Percentiles rank a stretch among this genome's conserved stretches.
Conservation (phyloP, 2,329 filamentous ascomycete species). For the Trichoderma endophyticum region DNA sequence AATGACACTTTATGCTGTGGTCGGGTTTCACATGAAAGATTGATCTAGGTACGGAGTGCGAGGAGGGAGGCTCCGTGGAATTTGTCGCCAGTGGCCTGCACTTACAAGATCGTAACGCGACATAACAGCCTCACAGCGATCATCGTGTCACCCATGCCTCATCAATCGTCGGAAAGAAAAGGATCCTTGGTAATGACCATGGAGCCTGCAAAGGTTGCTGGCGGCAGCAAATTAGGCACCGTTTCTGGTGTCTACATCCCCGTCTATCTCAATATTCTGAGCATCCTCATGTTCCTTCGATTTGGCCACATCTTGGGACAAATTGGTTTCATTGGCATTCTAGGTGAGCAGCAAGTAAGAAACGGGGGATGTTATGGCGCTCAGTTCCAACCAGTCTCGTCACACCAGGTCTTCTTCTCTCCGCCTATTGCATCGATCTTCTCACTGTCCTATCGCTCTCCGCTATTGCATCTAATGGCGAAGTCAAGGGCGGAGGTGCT, state of each 20-base stretch:
- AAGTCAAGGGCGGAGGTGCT: constrained; percentile 80
- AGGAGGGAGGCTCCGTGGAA: neutral
- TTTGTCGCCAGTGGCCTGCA: neutral
- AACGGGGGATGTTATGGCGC: neutral
- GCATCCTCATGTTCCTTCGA: constrained; percentile 87
- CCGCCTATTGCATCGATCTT: constrained; percentile 78
- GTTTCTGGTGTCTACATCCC: constrained; percentile 82
- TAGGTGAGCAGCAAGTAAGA: constrained; percentile 52
- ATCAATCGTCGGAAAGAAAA: constrained; percentile 20
- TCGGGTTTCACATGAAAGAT: neutral
- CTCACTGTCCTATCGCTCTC: constrained; percentile 82
- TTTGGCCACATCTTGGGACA: constrained; percentile 84
- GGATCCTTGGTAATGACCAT: constrained; percentile 25
- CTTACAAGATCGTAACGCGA: neutral
- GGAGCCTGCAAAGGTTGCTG: constrained; percentile 34
- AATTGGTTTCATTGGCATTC: constrained; percentile 72
- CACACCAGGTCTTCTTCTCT: constrained; percentile 62
- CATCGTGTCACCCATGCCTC: constrained; percentile 12
- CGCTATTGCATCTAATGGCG: constrained; percentile 85
- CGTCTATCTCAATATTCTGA: constrained; percentile 83
- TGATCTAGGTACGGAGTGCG: neutral
- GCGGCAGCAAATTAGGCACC: constrained; percentile 64
- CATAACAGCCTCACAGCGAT: neutral
- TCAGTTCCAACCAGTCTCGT: neutral
- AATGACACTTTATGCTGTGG: neutral